Conservation (phyloP, 2,329 filamentous ascomycete genomes). For the Graphiopsis chlorocephala region DNA sequence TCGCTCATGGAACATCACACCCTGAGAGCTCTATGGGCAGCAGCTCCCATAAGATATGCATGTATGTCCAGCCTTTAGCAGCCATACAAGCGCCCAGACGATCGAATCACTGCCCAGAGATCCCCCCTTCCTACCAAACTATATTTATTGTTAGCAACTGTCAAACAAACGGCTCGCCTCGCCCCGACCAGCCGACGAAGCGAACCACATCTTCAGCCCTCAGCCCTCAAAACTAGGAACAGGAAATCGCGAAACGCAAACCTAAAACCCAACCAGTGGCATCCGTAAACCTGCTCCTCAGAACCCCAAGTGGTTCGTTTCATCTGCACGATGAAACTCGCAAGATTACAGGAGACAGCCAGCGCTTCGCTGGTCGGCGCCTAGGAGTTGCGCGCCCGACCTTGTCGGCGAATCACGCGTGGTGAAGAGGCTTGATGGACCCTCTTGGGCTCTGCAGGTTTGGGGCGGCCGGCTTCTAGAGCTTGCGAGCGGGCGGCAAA, state of each 20-base stretch:
- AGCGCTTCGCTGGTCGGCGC: constrained; percentile 2
- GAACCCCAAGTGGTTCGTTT: neutral
- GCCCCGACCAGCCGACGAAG: neutral
- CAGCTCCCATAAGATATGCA: neutral
- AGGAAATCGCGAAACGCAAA: constrained; percentile 7
- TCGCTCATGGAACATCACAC: no score
- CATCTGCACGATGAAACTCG: neutral
- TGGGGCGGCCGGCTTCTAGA: constrained; percentile 11
- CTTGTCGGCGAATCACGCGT: constrained; percentile 12
- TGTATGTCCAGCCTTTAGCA: neutral
- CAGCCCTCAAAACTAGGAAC: neutral
- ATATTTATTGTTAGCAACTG: neutral
- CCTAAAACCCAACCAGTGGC: neutral
- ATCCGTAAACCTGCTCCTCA: neutral
- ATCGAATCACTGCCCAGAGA: neutral
- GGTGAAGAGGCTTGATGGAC: neutral
- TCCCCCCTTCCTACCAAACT: neutral
- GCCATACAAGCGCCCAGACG: neutral
- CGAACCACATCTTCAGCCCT: neutral
- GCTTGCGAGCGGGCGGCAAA: constrained; percentile 6
- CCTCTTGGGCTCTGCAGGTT: constrained; percentile 5
- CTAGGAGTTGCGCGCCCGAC: neutral
- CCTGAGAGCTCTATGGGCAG: neutral
- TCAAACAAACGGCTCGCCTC: constrained; percentile 11
- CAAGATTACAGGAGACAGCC: constrained; percentile 8